Conservation (phyloP, 2,329 filamentous ascomycete genomes). For the Fusarium drepaniforme region DNA sequence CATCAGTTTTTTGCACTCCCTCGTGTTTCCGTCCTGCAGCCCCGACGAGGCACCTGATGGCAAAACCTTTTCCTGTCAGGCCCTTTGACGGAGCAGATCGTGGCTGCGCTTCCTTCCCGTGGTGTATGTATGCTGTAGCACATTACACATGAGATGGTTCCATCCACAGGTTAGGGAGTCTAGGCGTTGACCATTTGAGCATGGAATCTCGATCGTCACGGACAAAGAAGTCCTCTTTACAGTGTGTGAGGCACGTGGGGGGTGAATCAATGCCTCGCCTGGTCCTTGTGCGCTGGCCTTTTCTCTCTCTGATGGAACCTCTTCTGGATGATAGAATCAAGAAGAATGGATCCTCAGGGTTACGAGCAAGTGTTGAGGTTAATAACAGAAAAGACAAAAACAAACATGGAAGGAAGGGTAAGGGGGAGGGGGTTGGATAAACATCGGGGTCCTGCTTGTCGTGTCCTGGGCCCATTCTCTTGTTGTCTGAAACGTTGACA, state of each 20-base stretch:
- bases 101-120: neutral
- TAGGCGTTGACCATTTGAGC: slow-evolving; percentile 6
- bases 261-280: slow-evolving; percentile 15
- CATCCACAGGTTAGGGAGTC: slow-evolving; percentile 1
- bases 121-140: slow-evolving; percentile 1
- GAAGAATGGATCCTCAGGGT: neutral
- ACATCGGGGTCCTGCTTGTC: neutral
- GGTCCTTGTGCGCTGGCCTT: neutral
- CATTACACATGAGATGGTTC: neutral
- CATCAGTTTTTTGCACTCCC: slow-evolving; percentile 37
- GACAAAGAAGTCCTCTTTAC: slow-evolving; percentile 13
- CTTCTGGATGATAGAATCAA: neutral
- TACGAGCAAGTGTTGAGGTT: neutral
- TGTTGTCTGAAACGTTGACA: slow-evolving; percentile 23
- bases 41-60: slow-evolving; percentile 28
- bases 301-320: slow-evolving; percentile 4
- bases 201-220: slow-evolving; percentile 31
- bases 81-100: slow-evolving; percentile 1
- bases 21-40: slow-evolving; percentile 33
- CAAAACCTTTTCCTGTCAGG: slow-evolving; percentile 21
- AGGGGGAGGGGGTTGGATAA: slow-evolving; percentile 1
- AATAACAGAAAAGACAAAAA: slow-evolving; percentile 28
- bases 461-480: neutral
- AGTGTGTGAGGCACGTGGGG: slow-evolving; percentile 24
- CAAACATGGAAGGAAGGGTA: neutral